Conservation (phyloP, 805 yeast genomes). For the Dipodascopsis uninucleata region DNA sequence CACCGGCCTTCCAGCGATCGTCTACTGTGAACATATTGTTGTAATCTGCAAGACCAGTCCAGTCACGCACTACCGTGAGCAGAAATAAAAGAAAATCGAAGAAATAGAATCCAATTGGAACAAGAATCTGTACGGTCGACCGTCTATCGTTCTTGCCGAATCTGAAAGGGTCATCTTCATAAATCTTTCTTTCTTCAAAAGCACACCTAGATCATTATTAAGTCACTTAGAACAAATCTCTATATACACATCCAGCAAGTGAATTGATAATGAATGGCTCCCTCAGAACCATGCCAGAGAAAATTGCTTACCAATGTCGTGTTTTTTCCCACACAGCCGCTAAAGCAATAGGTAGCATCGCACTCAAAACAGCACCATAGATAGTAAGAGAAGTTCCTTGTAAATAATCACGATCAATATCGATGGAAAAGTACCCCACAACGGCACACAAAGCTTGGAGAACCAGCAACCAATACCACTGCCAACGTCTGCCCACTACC, state of each 20-base stretch:
- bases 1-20: slow-evolving; percentile 33
- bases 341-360: slow-evolving; percentile 27
- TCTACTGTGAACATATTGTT: slow-evolving; percentile 21
- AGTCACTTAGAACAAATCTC: no score
- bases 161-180: slow-evolving; percentile 31
- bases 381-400: slow-evolving; percentile 30
- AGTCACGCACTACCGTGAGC: slow-evolving; percentile 32
- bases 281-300: background rate
- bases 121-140: slow-evolving; percentile 27
- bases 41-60: slow-evolving; percentile 22
- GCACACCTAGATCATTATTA: no score
- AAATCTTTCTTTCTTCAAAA: slow-evolving; percentile 32
- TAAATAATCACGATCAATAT: slow-evolving; percentile 33
- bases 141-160: slow-evolving; percentile 27
- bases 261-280: background rate
- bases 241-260: background rate
- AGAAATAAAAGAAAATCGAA: slow-evolving; percentile 30
- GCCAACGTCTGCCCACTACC: slow-evolving; percentile 31
- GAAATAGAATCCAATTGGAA: slow-evolving; percentile 31
- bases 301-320: slow-evolving; percentile 29
- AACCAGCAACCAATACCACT: slow-evolving; percentile 34
- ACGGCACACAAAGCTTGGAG: slow-evolving; percentile 29
- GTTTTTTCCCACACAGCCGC: slow-evolving; percentile 32
- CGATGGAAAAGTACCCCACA: slow-evolving; percentile 34
- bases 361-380: slow-evolving; percentile 30